Base-by-base conservation (phyloP, 208 protist species). In the Leishmania arabica region DNA sequence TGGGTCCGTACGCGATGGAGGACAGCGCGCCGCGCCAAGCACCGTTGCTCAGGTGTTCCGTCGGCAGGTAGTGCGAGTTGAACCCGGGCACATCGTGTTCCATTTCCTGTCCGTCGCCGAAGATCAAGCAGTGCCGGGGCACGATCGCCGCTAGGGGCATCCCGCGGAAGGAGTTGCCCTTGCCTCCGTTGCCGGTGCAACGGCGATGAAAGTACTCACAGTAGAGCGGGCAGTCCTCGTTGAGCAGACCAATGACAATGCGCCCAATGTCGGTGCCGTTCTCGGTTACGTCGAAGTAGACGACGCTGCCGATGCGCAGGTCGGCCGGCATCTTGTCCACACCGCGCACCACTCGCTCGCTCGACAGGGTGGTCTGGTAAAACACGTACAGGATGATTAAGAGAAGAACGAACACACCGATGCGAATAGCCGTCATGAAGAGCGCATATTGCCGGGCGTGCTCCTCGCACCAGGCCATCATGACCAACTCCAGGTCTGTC, bases 391-490 rank as follows among this genome's bases (percentile, higher is more conserved):
- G 75, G 75, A 96, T 92, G 71, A 96, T 90, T 56, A 92, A 90
- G 70, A 95, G 79, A 24, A 95, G 86, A 5, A 95, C 65, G 73
- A 95, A 92, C 49, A 97, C 93, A 64, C 75, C 79, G 66, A 93
- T 77, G 42, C 90, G 87, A 37, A 95, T 85, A 21, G 82, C 82
- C 34, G 84, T 87, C 84, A 93, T 91, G 77, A 97, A 89, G 47
- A 95, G 77, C 5, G 87, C 88, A 83, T 95, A 95, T 72, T 94
- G 92, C 49, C 93, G 82, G 24, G 94, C 92, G 74, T 96, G 93
- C 82, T 97, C 92, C 75, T 97, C 94, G 64, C 91, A 95, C 94
- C 94, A 97, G 3, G 94, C 94, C 89, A 93, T 95, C 91, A 96
- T 97, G 47, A 97, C 80, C 27, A 97, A 83, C 81, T 97, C 94